Evolutionary conservation across 805 yeast species (phyloP), one percentile per base, ranked within the genome.

Genomic region (Saccharomycopsis capsularis): DNA sequence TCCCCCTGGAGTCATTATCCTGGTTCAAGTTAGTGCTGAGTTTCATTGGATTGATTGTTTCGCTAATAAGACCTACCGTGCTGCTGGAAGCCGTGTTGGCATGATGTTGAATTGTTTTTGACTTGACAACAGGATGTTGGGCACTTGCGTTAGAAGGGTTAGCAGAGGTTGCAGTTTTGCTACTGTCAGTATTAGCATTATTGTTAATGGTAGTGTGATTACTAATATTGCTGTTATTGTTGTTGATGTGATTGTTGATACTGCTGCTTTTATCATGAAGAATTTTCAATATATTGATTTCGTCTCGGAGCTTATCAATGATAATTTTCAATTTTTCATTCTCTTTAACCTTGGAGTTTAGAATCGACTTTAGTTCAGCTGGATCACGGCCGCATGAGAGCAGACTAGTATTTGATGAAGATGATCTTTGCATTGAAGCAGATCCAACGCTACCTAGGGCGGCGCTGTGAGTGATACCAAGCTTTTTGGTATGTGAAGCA

Each of bases 261-360:
- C 5, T 18, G 13, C 18, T 5, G 15, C 9, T 18, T 23, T 21
- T 37, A 25, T 41, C 50, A 13, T 46, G 50, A 19, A 46, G 11
- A 15, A 34, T 29, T 40, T 37, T 49, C 7, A 49, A 24, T 4
- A 45, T 11, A 16, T 41, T 35, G 39, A 52, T 52, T 34, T 52
- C 55, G 22, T 38, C 49, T 23, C 55, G 24, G 3, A 52, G 37
- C 32, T 52, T 50, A 13, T 52, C 55, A 22, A 52, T 52, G 22
- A 52, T 52, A 13, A 52, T n/a, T 40, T 41, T 52, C 27, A 52
- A 39, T 30, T 52, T 52, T 40, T 52, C 53, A 32, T 52, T 52
- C 22, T 52, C 55, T 42, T 52, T 46, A 9, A 47, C 52, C 40
- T 51, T 51, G 18, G 52, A 42, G n/a, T 24, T 36, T 5, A 51